These are phyloP conservation scores for Hirsutella minnesotensis DNA, from an alignment of 2,329 filamentous ascomycete species.

Conservation along the genomic window DNA sequence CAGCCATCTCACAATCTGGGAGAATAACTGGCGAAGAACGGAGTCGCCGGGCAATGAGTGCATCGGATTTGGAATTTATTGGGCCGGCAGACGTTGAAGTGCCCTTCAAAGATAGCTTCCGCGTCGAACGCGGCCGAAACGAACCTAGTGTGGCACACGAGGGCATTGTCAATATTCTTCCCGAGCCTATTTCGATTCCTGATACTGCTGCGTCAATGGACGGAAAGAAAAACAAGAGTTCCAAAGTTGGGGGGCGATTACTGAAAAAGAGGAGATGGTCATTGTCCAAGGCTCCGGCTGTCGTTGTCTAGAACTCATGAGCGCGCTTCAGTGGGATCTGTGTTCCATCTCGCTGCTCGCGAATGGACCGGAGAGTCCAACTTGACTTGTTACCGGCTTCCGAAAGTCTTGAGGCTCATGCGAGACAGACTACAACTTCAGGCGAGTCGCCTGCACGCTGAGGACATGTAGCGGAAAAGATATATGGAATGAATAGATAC, in stretches of 20 bases:
- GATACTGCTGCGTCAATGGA: slow-evolving; percentile 8
- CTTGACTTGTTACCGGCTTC: too few relatives aligned
- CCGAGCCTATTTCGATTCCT: slow-evolving; percentile 9
- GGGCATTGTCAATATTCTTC: slow-evolving; percentile 12
- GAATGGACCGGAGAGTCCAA: too few relatives aligned
- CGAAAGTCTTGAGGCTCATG: too few relatives aligned
- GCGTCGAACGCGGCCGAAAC: slow-evolving; percentile 4
- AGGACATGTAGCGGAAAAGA: too few relatives aligned
- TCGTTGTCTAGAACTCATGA: slow-evolving; percentile 5
- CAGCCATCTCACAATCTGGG: neutral
- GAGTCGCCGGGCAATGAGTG: slow-evolving; percentile 12
- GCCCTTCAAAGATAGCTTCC: slow-evolving; percentile 2
- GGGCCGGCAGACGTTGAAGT: slow-evolving; percentile 12
- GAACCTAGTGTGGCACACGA: slow-evolving; percentile 5
- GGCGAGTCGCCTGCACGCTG: too few relatives aligned
- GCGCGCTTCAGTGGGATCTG: too few relatives aligned
- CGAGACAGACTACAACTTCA: too few relatives aligned
- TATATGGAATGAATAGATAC: too few relatives aligned
- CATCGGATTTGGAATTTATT: slow-evolving; percentile 19
- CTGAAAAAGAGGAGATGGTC: slow-evolving; percentile 14
- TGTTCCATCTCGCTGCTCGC: too few relatives aligned
- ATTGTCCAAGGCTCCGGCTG: slow-evolving; percentile 8
- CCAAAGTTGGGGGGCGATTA: slow-evolving; percentile 16
- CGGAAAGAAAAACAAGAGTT: slow-evolving; percentile 17
- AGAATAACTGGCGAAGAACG: slow-evolving; percentile 9